Conservation (phyloP, 495 filamentous ascomycete species). For the Aspergillus mulundensis region DNA sequence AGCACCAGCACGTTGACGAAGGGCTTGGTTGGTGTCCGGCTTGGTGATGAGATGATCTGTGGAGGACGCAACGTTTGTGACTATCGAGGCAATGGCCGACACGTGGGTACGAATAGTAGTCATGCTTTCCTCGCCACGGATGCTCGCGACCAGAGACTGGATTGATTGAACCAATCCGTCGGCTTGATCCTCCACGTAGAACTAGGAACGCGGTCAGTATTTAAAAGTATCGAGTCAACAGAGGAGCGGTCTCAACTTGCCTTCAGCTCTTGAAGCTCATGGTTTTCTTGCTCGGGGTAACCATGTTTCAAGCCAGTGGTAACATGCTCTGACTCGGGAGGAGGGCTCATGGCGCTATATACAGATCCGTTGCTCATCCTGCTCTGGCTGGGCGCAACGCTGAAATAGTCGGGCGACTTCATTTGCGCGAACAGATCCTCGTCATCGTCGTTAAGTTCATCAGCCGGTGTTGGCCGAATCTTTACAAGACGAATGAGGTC, state of each 20-base stretch:
- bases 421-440: constrained; percentile 49
- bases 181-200: constrained; percentile 83
- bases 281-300: constrained; percentile 43
- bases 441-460: constrained; percentile 73
- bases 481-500: constrained; percentile 81
- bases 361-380: constrained; percentile 47
- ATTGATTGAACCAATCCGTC: constrained; percentile 76
- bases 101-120: constrained; percentile 67
- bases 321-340: constrained; percentile 31
- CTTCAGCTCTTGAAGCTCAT: constrained; percentile 71
- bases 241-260: constrained; percentile 27
- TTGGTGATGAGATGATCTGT: constrained; percentile 57
- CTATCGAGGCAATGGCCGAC: constrained; percentile 62
- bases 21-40: constrained; percentile 33
- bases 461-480: constrained; percentile 67
- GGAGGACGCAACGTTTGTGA: constrained; percentile 62
- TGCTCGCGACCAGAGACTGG: constrained; percentile 73
- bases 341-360: constrained; percentile 52
- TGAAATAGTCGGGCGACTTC: constrained; percentile 48
- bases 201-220: constrained; percentile 33
- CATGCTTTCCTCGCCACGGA: constrained; percentile 66
- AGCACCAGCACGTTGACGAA: constrained; percentile 55
- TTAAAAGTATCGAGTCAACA: background rate
- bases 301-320: constrained; percentile 32
- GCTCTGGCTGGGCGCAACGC: constrained; percentile 41